These are phyloP conservation scores for Anthracocystis panici-leucophaei DNA, from an alignment of 1,284 basidiomycete genomes.

Conservation along the genomic window DNA sequence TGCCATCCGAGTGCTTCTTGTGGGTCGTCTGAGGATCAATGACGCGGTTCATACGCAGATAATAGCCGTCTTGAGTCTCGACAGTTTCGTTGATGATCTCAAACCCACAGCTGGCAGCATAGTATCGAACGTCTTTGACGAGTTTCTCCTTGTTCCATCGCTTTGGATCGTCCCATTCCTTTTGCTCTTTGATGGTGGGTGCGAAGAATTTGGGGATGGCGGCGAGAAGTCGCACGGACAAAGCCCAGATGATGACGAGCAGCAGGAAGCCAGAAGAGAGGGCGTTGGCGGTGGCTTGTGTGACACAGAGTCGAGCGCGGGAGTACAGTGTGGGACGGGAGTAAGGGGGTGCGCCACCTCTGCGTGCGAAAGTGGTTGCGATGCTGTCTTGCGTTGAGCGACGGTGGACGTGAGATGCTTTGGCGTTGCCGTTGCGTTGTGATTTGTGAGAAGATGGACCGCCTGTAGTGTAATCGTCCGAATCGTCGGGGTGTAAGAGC, in stretches of 20 bases:
- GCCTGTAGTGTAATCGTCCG: constrained; percentile 10
- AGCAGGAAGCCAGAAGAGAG: constrained; percentile 74
- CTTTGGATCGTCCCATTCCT: constrained; percentile 73
- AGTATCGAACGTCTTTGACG: constrained; percentile 74
- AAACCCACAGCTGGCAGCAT: constrained; percentile 74
- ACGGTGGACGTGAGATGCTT: constrained; percentile 5
- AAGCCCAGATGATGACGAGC: constrained; percentile 70
- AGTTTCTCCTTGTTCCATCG: constrained; percentile 73
- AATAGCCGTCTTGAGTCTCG: constrained; percentile 76
- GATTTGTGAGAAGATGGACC: constrained; percentile 10
- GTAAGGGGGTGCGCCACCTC: constrained; percentile 60
- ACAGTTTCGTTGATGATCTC: constrained; percentile 75
- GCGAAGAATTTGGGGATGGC: constrained; percentile 48
- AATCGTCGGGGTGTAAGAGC: constrained; percentile 38
- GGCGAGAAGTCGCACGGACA: constrained; percentile 55
- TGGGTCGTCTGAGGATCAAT: constrained; percentile 72
- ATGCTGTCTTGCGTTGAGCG: constrained; percentile 22
- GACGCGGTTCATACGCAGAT: constrained; percentile 74
- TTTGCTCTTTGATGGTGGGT: constrained; percentile 21
- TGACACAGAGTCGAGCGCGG: constrained; percentile 68
- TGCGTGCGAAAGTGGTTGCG: constrained; percentile 46
- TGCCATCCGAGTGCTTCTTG: constrained; percentile 70
- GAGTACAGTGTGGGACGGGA: constrained; percentile 55
- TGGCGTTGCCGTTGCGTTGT: constrained; percentile 13
- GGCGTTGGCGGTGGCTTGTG: constrained; percentile 72